Percentiles rank a stretch among this genome's conserved stretches.
phyloP scores from a whole-genome alignment of 169 alveolate genomes.

The Plasmodium cynomolgi region DNA sequence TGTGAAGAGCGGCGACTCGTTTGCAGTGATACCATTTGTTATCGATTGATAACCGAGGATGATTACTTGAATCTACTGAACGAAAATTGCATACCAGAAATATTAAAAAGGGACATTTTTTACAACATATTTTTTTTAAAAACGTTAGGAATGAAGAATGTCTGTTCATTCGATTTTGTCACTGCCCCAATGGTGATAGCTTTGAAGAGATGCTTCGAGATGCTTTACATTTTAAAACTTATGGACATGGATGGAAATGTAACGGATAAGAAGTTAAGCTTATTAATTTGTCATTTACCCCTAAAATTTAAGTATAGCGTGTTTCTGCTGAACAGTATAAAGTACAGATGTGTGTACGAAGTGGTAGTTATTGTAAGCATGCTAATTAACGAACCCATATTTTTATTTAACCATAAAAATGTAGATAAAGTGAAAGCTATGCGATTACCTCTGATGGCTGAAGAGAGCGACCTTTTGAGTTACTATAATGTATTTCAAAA shows the following conservation, averaged over 20 bases:
- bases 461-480: slow-evolving; percentile 73
- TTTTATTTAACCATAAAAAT: slow-evolving; percentile 17
- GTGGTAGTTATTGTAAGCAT: slow-evolving; percentile 55
- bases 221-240: slow-evolving; percentile 53
- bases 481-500: slow-evolving; percentile 67
- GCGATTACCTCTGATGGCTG: slow-evolving; percentile 70
- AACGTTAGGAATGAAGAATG: slow-evolving; percentile 62
- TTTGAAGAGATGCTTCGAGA: slow-evolving; percentile 60
- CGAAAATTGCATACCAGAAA: slow-evolving; percentile 49
- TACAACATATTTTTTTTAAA: slow-evolving; percentile 57
- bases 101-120: slow-evolving; percentile 70
- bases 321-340: slow-evolving; percentile 67
- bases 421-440: slow-evolving; percentile 22
- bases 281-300: slow-evolving; percentile 71
- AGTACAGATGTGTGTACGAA: slow-evolving; percentile 61
- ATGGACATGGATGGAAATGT: slow-evolving; percentile 74
- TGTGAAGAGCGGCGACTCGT: slow-evolving; percentile 57
- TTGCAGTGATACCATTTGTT: slow-evolving; percentile 31
- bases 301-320: slow-evolving; percentile 65
- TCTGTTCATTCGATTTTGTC: slow-evolving; percentile 70
- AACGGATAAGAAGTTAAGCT: slow-evolving; percentile 67
- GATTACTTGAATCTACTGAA: slow-evolving; percentile 41
- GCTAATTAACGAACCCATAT: slow-evolving; percentile 66
- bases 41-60: slow-evolving; percentile 47
- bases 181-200: slow-evolving; percentile 59